Base-by-base conservation (phyloP, 2,329 filamentous ascomycete species). In the Sclerotinia minor region DNA sequence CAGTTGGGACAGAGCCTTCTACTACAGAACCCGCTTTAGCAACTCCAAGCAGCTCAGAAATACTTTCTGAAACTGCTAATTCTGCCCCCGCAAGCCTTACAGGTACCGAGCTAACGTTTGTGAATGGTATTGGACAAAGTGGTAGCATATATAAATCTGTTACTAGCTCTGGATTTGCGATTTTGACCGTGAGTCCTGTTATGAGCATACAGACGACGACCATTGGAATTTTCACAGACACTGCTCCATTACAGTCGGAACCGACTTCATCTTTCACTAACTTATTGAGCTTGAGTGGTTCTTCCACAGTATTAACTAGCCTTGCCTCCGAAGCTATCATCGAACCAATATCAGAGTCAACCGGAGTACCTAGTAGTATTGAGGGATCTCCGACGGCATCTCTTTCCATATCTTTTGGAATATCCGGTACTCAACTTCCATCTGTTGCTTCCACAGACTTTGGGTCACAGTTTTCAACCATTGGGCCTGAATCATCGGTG, bases 71-170 rank as follows among this genome's bases (percentile, higher is more conserved):
- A 38, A 15, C 19, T 6, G 7, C 4, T 17, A 59, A 29, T 45
- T 45, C 38, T 29, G 38, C 55, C 24, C 21, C 38, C 45, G 41
- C 41, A 32, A 59, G 41, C 19, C 32, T 26, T 8, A 32, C 57
- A 2, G 41, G 41, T 19, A 29, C 24, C 17, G 55, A 59, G 9
- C 9, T 59, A 21, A 45, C 55, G 29, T 32, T 45, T n/a, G 41
- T 17, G 8, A 59, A 59, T 45, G 41, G 55, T 29, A 59, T 45
- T 45, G 55, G 55, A n/a, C 55, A 59, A 59, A 59, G 55, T 32
- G 55, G 55, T 21, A 59, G 55, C 19, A 45, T 59, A 13, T 59
- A 59, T 9, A 59, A 38, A 45, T 59, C 24, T 5, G 15, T 29
- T 9, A 59, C 41, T 45, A 59, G 55, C 24, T 59, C 55, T 45